Base-by-base conservation (phyloP, 768 basidiomycete species). In the Collybiopsis luxurians region DNA sequence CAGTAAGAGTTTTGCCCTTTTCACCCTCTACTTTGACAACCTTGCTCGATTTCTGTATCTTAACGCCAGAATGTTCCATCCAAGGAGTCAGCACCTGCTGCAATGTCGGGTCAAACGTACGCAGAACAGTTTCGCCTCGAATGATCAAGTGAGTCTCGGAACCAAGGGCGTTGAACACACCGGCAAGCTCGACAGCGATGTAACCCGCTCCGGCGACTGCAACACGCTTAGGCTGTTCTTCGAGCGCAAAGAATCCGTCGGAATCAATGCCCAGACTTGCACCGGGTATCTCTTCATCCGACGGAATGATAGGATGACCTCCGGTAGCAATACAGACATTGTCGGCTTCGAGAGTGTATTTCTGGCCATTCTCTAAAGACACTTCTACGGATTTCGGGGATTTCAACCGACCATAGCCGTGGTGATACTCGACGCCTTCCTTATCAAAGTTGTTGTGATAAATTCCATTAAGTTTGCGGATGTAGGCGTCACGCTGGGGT, bases 161-260 rank as follows among this genome's bases (percentile, higher is more conserved):
- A 21, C 95, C 94, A 55, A 97, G 84, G 6, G 91, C 80, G 71
- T 98, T 85, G 73, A 99, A 84, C 54, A 99, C 84, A 19, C 97
- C 97, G 4, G 96, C 93, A 45, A 99, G 85, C 73, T 99, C 97
- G 59, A 98, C 92, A 17, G 95, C 95, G 63, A 99, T 98, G 71
- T 99, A 99, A 1, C 97, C 97, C 13, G 97, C 97, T 45, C 97
- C 97, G 42, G 98, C 87, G 54, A 98, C 88, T 2, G 88, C 95
- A 28, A 97, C 95, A 57, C 94, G 84, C 72, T 89, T 92, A 9
- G 97, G 97, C 70, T 96, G 94, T 51, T 89, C 81, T 61, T 85
- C 84, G 44, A 99, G 83, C 44, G 85, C 92, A 65, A 99, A 99
- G 79, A 99, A 99, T 2, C 95, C 95, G 69, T 99, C 97, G 9